Base-by-base conservation (phyloP, 2,329 filamentous ascomycete genomes). In the Colletotrichum graminicola region DNA sequence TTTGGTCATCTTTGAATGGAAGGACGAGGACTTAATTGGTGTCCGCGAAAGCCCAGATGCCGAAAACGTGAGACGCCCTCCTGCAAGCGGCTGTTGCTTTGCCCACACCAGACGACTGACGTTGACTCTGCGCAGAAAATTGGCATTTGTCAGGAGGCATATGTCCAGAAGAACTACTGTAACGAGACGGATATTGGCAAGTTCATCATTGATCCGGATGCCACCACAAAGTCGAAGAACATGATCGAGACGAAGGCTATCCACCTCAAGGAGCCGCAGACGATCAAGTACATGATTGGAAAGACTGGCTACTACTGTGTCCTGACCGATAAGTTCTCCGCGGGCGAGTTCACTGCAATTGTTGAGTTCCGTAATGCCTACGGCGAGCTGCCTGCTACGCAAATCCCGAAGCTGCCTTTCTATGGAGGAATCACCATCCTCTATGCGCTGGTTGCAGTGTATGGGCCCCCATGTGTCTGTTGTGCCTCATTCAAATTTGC, bases 291-390 rank as follows among this genome's bases (percentile, higher is more conserved):
- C 79, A 86, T 89, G 7, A 91, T 98, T 76, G 91, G 91, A 78
- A 94, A 94, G 81, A 99, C 96, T 0, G 96, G 96, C 36, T 99
- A 98, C 82, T 99, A 97, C 82, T 99, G 96, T 78, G 92, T 99
- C 71, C 90, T 93, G 63, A 96, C 94, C 1, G 91, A 90, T 74
- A 88, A 88, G 29, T 95, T 90, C 79, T 90, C 87, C 34, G 85
- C 87, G 0, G 85, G 88, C 26, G 87, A 93, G 55, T 99, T 97
- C 79, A 88, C 87, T 57, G 95, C 92, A 10, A 89, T 96, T 18
- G 92, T 96, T 54, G 95, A 96, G 77, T 99, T 98, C 81, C 91
- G 95, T 73, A 98, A 99, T 81, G 93, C 96, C 3, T 99, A 97
- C 79, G 96, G 96, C 79, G 95, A 99, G 84, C 91, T 99, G 67